Percentiles rank a stretch among this genome's conserved stretches.
phyloP scores from a whole-genome alignment of 2,329 filamentous ascomycete genomes.

The Macrophomina tecta region DNA sequence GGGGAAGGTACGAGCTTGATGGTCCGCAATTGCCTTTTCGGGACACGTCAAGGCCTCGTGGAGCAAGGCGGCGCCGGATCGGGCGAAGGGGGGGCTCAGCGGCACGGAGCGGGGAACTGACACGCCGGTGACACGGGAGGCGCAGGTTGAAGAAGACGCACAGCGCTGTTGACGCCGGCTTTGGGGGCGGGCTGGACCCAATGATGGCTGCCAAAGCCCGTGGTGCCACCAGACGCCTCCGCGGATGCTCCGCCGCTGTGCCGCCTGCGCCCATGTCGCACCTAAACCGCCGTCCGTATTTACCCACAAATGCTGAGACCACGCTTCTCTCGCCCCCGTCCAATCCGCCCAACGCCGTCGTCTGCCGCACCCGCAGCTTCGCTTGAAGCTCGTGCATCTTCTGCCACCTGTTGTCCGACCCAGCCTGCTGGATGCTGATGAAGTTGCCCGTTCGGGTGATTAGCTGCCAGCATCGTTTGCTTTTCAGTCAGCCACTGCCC shows the following conservation, averaged over 20 bases:
- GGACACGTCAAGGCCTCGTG: background rate
- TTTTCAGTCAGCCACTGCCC: too few species aligned
- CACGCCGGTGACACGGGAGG: background rate
- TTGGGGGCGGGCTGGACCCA: background rate
- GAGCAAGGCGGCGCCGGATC: background rate
- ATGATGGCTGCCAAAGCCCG: background rate
- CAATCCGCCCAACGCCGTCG: background rate
- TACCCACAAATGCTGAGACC: background rate
- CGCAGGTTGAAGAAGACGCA: background rate
- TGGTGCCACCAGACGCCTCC: background rate
- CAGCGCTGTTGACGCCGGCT: background rate
- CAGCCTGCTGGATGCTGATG: too few species aligned
- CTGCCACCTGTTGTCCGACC: too few species aligned
- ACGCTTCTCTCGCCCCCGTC: background rate
- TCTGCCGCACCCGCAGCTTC: background rate
- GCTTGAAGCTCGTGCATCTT: background rate
- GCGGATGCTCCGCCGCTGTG: constrained; percentile 4
- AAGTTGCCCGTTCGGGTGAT: too few species aligned
- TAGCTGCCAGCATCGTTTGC: too few species aligned
- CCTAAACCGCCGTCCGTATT: background rate
- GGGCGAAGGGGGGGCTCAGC: too few species aligned
- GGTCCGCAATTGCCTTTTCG: background rate
- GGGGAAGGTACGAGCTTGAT: constrained; percentile 7
- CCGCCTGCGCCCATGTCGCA: background rate
- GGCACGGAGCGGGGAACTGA: too few species aligned